Conservation (phyloP, 225 moss, liverwort and hornwort species). For the Polytrichum commune region DNA sequence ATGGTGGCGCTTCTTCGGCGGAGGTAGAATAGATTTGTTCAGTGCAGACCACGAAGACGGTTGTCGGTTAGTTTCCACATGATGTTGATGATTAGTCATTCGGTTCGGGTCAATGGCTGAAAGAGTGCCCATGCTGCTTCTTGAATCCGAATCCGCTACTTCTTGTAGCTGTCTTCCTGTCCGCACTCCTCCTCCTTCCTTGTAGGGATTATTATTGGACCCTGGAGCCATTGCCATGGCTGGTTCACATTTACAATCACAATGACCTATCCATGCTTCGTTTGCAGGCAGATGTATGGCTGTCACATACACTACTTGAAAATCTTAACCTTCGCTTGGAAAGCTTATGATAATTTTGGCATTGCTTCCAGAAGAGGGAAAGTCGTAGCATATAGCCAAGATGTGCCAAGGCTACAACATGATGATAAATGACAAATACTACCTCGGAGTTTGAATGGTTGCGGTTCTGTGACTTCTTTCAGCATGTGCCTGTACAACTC, state of each 20-base stretch:
- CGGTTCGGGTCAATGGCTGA: constrained; percentile 35
- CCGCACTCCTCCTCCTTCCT: constrained; percentile 28
- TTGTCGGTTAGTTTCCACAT: constrained; percentile 19
- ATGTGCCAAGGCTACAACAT: background rate
- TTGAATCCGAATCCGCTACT: constrained; percentile 11
- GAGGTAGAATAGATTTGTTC: constrained; percentile 46
- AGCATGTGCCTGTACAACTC: too few relatives aligned
- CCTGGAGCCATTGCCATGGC: constrained; percentile 38
- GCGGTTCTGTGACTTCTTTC: too few relatives aligned
- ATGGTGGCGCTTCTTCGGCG: constrained; percentile 45
- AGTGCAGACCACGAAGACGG: constrained; percentile 41
- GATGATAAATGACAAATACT: background rate
- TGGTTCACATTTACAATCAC: constrained; percentile 20
- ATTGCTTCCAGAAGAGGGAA: background rate
- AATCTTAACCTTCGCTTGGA: background rate
- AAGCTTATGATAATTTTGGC: background rate
- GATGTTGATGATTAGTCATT: background rate
- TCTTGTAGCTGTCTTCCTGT: constrained; percentile 30
- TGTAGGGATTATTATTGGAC: constrained; percentile 39
- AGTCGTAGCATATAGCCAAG: background rate
- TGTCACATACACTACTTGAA: constrained; percentile 12
- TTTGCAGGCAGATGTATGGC: constrained; percentile 8
- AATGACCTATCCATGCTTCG: background rate
- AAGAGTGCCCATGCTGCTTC: constrained; percentile 17
- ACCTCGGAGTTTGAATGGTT: too few relatives aligned